Conservation (phyloP, 305 asterid species). For the Ajuga reptans region DNA sequence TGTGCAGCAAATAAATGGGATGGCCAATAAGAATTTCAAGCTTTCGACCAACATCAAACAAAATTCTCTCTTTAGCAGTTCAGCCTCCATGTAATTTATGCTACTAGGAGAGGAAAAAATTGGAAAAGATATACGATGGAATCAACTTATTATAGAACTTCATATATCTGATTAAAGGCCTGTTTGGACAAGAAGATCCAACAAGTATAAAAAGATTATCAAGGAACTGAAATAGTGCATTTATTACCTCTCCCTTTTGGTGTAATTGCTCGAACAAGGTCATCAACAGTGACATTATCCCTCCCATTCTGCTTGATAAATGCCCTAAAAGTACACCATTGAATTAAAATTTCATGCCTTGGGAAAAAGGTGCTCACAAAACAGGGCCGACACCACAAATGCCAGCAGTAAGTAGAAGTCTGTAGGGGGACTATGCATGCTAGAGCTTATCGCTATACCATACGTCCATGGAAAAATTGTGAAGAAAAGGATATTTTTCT, state of each 20-base stretch:
- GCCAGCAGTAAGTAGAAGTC: background rate
- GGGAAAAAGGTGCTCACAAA: background rate
- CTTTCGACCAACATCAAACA: background rate
- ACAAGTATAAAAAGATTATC: background rate
- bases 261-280: conserved; percentile 43
- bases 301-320: conserved; percentile 41
- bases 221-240: background rate
- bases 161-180: background rate
- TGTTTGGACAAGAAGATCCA: background rate
- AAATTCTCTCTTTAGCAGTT: background rate
- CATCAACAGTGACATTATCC: conserved; percentile 44
- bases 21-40: background rate
- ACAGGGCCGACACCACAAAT: background rate
- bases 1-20: background rate
- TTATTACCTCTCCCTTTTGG: conserved; percentile 51
- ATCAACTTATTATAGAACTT: background rate
- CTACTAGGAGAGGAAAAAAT: background rate
- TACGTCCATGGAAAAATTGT: background rate
- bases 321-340: conserved; percentile 24
- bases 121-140: background rate
- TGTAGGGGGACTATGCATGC: background rate
- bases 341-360: background rate
- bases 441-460: background rate
- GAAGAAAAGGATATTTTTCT: background rate
- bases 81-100: background rate